Evolutionary conservation across 306 rosid genomes (phyloP).

Genomic region (Begonia loranthoides): DNA sequence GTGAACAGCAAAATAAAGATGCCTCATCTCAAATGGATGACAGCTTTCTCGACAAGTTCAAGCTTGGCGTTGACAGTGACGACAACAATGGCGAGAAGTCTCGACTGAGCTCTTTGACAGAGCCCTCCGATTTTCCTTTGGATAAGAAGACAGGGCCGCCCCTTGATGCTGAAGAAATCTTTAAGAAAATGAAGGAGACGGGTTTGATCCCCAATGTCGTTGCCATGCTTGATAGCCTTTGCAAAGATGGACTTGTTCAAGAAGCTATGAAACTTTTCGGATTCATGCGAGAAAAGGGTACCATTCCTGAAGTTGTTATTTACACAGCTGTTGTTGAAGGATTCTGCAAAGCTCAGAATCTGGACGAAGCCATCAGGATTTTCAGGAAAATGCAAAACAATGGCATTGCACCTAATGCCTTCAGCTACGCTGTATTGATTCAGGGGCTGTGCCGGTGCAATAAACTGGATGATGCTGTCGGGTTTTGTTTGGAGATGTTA

Average conservation of each 20-base stretch:
- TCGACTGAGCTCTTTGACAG: constrained; percentile 10
- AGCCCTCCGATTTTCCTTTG: constrained; percentile 13
- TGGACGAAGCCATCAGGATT: constrained; percentile 61
- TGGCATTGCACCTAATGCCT: constrained; percentile 69
- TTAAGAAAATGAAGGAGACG: constrained; percentile 86
- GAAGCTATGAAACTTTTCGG: constrained; percentile 90
- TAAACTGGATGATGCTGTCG: constrained; percentile 37
- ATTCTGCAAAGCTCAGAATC: constrained; percentile 53
- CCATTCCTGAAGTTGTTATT: constrained; percentile 80
- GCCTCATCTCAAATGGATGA: constrained; percentile 26
- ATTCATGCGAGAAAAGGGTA: constrained; percentile 75
- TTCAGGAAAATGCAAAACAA: constrained; percentile 72
- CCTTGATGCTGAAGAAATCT: constrained; percentile 65
- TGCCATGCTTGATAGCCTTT: constrained; percentile 95
- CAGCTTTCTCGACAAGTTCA: constrained; percentile 60
- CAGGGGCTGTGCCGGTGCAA: constrained; percentile 53
- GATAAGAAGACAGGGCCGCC: constrained; percentile 22
- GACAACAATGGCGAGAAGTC: constrained; percentile 18
- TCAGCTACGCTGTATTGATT: constrained; percentile 54
- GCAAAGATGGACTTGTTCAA: constrained; percentile 89
- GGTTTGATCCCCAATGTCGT: constrained; percentile 91
- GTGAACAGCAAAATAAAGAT: constrained; percentile 9
- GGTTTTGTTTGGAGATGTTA: constrained; percentile 76
- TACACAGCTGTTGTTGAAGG: constrained; percentile 94
- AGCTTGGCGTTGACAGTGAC: constrained; percentile 26